Base-by-base conservation (phyloP, 345 rosid genomes). In the Lepidium sativum region DNA sequence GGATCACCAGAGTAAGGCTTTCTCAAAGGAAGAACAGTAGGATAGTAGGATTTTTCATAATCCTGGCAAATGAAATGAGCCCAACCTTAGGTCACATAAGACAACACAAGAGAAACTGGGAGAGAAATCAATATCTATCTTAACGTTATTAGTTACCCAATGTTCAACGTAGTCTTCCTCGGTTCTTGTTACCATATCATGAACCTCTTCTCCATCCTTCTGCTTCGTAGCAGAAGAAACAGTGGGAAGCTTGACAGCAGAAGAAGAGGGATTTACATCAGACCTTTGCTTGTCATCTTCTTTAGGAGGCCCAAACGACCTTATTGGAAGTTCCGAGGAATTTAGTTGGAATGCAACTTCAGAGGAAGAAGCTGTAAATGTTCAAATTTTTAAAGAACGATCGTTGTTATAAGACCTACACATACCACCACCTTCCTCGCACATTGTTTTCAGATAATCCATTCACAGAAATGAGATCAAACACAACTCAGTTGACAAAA, bases 1-100 rank as follows among this genome's bases (percentile, higher is more conserved):
- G 94, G 96, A 77, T 92, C 77, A 56, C 96, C 91, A 9, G 87
- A 81, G 79, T 68, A 54, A 29, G 98, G 94, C 67, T 76, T 77
- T 71, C 98, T 78, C 73, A 79, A 58, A 59, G 98, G 98, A 68
- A 86, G 87, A 61, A 82, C 77, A 29, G 79, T 81, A 14, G 95
- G 98, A 80, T 83, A 86, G 78, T 76, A 70, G 13, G 78, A 29
- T 42, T 72, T 61, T 65, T 18, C 21, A 52, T 15, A 61, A 70
- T 84, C 88, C 98, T 91, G 31, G 88, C 72, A 75, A 58, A 76
- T 16, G 65, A 76, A 33, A 29, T 51, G 52, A 63, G 53, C 32
- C 47, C 16, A 47, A 62, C 42, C 27, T 69, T 66, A 49, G n/a
- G n/a, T 38, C 57, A 45, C 51, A 25, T 41, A 40, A 42, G 41